Evolutionary conservation across 257 asterid species (phyloP), one percentile per base, ranked within the genome.

Genomic region (Solanum neorickii): DNA sequence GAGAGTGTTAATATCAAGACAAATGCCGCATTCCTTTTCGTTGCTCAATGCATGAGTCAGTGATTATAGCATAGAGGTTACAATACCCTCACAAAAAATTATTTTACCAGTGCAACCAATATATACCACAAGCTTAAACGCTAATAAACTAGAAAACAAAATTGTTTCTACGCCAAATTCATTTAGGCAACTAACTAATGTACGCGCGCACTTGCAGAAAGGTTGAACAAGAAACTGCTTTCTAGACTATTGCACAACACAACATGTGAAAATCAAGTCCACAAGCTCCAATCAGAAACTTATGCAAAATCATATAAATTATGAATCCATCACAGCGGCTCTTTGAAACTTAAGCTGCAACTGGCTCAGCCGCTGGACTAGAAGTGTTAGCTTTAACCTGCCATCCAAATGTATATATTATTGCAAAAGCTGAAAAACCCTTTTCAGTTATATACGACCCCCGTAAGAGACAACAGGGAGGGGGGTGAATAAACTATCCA

Each of bases 331-430:
- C 85, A 83, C 87, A 68, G 62, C 33, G 12, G 16, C 66, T 41
- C 56, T 44, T 16, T 60, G 74, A 16, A 88, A 87, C 80, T 88
- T 96, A 94, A 85, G 86, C 95, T 9, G 93, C 90, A 92, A 96
- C 92, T 90, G 97, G 95, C 91, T 92, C 91, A 89, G 92, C 91
- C 88, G 89, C 93, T 35, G 92, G 88, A 87, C 86, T 93, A 91
- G 98, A 91, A 89, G 91, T 65, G 75, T 92, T 84, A 90, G 91
- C 88, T 88, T 91, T 92, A 92, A 95, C 98, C 98, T 95, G 94
- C 91, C 90, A 82, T 52, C 74, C 46, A 83, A 78, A 83, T 37
- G 33, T 49, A 82, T 46, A 82, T 29, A 49, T 82, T 82, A 82
- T 47, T 49, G 85, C 46, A 7, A 49, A 82, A 49, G 85, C 69